Base-by-base conservation (phyloP, 2,329 filamentous ascomycete genomes). In the Coniochaeta sp. region DNA sequence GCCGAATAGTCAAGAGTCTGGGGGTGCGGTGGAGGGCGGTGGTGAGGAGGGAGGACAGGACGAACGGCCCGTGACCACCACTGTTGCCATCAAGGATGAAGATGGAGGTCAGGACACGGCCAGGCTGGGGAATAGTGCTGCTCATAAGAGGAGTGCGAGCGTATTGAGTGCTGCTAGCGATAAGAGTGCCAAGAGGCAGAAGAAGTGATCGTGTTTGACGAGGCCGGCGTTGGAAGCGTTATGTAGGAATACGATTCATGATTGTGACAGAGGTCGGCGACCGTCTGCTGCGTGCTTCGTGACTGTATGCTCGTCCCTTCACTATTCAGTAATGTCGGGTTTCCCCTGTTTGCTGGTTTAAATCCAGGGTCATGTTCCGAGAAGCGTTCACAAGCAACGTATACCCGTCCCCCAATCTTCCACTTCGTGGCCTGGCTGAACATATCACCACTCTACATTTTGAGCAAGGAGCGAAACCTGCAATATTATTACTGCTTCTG, bases 61-160 rank as follows among this genome's bases (percentile, higher is more conserved):
- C 14, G 47, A 36, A n/a, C 54, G 58, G 17, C 59, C 59, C 6
- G 57, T 59, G 34, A 64, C 68, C 36, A 60, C 63, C 31, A 61
- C 61, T 5, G 64, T 58, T 14, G 33, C 55, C 24, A 64, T 59
- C 64, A 72, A 65, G 64, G 67, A 62, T 61, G 65, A 66, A 63
- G 67, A 65, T 47, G 64, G 54, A 19, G 59, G 58, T 14, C 58
- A 50, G 52, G 69, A 68, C 67, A 73, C 62, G 68, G 72, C 70
- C 40, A 64, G 31, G 33, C 38, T 34, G 19, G 62, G 57, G 28
- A 62, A 66, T 64, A 17, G 74, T 47, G 71, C 70, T 9, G 67
- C 74, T 0, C 87, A 89, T 64, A 96, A 96, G 77, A 83, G 91
- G 62, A 95, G 91, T 70, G 90, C 90, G 1, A 96, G 91, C 71